A percentile compares a stretch with the other conserved stretches of the same genome.
Conservation (phyloP, 73 alveolate genomes). For the Tetrahymena malaccensis region DNA sequence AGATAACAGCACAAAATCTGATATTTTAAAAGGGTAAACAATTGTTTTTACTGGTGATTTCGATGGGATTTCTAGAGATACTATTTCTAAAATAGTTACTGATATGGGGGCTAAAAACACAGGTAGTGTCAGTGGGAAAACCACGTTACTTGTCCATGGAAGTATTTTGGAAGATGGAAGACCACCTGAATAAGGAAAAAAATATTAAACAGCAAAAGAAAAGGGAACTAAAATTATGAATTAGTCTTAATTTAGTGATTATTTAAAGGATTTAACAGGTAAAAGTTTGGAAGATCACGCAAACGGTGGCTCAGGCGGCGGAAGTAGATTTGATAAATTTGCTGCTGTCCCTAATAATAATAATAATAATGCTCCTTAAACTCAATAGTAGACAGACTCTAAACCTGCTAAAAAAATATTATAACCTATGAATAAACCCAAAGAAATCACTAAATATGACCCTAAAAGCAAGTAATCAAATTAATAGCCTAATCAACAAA, state of each 20-base stretch:
- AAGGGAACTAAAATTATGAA: conserved; percentile 57
- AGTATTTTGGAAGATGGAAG: conserved; percentile 96
- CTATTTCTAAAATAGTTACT: conserved; percentile 38
- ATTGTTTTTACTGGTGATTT: conserved; percentile 88
- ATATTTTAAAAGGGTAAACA: conserved; percentile 69
- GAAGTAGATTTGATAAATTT: not conserved
- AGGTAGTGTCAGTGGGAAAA: conserved; percentile 76
- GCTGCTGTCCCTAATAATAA: not conserved
- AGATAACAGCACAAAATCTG: not conserved
- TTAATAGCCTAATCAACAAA: not conserved
- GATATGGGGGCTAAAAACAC: conserved; percentile 72
- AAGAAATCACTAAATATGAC: not conserved
- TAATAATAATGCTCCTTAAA: not conserved
- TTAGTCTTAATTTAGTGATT: conserved; percentile 63
- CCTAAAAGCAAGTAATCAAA: not conserved
- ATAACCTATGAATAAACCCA: not conserved
- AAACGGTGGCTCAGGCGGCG: not conserved
- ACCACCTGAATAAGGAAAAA: conserved; percentile 78
- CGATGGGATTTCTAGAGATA: conserved; percentile 44
- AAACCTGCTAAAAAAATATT: not conserved
- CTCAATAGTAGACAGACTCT: not conserved
- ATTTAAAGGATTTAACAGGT: conserved; percentile 54
- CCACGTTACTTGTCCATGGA: conserved; percentile 80
- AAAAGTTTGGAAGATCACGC: conserved; percentile 30
- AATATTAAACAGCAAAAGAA: conserved; percentile 73